Conservation (phyloP, 352 stramenopile species). For the Vaucheria bursata region DNA sequence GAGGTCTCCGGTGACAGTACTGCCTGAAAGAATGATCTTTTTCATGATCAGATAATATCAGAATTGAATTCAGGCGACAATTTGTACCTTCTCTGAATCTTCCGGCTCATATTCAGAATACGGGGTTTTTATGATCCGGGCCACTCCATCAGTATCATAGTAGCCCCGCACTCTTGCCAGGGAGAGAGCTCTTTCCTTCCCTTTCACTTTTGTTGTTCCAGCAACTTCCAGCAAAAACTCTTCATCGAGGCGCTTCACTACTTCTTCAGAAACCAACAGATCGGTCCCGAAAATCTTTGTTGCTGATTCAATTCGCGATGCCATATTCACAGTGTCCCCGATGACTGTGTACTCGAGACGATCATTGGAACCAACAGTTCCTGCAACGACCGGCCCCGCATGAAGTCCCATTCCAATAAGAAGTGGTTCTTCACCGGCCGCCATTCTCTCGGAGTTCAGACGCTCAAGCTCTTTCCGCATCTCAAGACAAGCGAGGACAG, state of each 20-base stretch:
- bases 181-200: neutral
- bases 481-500: neutral
- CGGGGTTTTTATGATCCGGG: neutral
- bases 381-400: neutral
- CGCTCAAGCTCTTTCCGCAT: neutral
- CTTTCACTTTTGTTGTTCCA: neutral
- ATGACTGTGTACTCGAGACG: neutral
- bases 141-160: neutral
- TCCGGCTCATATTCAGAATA: neutral
- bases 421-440: neutral
- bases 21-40: neutral
- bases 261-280: neutral
- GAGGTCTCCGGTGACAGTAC: conserved; percentile 1
- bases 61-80: conserved; percentile 3
- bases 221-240: neutral
- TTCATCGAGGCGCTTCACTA: neutral
- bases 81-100: too few relatives aligned
- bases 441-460: neutral
- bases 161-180: neutral
- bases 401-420: neutral
- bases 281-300: neutral
- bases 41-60: neutral
- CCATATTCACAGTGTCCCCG: neutral
- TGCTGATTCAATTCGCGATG: neutral
- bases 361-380: neutral